Conservation (phyloP, 164 flowering plant genomes). For the Vitis riparia region DNA sequence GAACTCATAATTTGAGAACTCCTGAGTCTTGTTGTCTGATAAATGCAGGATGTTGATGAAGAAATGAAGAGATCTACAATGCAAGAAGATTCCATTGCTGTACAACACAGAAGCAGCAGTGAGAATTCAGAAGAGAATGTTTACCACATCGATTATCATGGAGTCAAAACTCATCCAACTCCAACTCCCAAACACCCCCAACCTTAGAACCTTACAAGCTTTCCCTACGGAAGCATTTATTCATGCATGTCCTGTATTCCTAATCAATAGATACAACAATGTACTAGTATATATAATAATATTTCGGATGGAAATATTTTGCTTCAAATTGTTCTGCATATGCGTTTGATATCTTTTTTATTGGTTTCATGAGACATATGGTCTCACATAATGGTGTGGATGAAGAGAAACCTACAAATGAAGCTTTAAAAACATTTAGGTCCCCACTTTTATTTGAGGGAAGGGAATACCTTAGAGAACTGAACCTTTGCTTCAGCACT, state of each 20-base stretch:
- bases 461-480: not conserved
- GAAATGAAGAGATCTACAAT: not conserved
- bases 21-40: conserved; percentile 1
- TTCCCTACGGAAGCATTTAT: too few species aligned
- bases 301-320: too few species aligned
- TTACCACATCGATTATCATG: conserved; percentile 69
- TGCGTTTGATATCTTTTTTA: too few species aligned
- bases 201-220: conserved; percentile 12
- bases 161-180: conserved; percentile 66
- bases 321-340: too few species aligned
- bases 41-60: conserved; percentile 28
- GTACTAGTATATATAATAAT: too few species aligned
- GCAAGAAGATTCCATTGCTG: conserved; percentile 8
- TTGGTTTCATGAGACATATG: too few species aligned
- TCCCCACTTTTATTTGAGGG: too few species aligned
- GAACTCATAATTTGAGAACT: not conserved
- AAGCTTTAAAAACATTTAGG: not conserved
- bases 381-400: too few species aligned
- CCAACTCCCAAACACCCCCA: conserved; percentile 62
- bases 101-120: conserved; percentile 1
- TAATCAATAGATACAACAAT: too few species aligned
- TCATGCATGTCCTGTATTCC: too few species aligned
- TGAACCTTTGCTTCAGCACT: not conserved
- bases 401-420: too few species aligned
- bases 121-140: conserved; percentile 32